Conservation (phyloP, 192 early-diverging fungal species). For the Entrophospora sp. region DNA sequence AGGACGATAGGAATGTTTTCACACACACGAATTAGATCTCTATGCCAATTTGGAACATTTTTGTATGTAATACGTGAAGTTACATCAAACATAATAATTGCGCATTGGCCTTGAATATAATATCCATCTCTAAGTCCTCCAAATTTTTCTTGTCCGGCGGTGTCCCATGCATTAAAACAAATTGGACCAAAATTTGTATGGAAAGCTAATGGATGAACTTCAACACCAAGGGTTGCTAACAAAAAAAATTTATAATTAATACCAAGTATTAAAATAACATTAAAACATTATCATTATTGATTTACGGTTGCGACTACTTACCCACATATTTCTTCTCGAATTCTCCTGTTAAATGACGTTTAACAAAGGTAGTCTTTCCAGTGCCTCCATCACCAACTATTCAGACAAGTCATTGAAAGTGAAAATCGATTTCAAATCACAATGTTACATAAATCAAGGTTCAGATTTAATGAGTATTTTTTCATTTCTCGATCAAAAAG, state of each 20-base stretch:
- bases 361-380: constrained; percentile 99
- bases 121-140: constrained; percentile 99
- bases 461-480: not conserved
- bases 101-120: constrained; percentile 99
- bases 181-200: constrained; percentile 96
- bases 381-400: constrained; percentile 96
- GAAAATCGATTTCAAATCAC: not conserved
- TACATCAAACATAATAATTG: constrained; percentile 99
- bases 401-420: not conserved
- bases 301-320: too few relatives aligned
- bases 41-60: constrained; percentile 99
- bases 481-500: not conserved
- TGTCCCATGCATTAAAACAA: constrained; percentile 99
- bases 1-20: constrained; percentile 99
- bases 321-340: constrained; percentile 99
- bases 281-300: too few relatives aligned
- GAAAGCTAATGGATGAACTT: constrained; percentile 97
- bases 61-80: constrained; percentile 99
- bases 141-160: constrained; percentile 99
- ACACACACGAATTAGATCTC: constrained; percentile 98
- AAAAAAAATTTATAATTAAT: not conserved
- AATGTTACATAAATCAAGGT: not conserved
- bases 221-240: constrained; percentile 96
- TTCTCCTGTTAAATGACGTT: constrained; percentile 99
- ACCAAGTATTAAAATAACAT: too few relatives aligned